A percentile compares a stretch with the other conserved stretches of the same genome.
Conservation (phyloP, 495 filamentous ascomycete species). For the Neurospora hispaniola region DNA sequence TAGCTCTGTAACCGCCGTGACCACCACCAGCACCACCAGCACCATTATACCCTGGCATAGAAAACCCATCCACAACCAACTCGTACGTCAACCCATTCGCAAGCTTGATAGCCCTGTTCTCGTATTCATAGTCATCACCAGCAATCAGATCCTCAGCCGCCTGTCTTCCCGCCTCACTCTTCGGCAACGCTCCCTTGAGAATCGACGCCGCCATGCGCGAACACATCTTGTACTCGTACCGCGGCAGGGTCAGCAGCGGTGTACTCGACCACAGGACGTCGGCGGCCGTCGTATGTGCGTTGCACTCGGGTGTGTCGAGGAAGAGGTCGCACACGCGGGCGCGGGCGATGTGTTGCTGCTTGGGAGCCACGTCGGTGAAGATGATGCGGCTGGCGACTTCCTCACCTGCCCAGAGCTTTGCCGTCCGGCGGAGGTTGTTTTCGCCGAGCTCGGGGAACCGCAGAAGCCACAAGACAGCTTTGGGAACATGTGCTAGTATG, state of each 20-base stretch:
- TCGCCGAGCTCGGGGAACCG: slow-evolving; percentile 94
- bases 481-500: slow-evolving; percentile 76
- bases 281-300: slow-evolving; percentile 94
- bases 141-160: slow-evolving; percentile 72
- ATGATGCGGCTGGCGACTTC: slow-evolving; percentile 84
- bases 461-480: slow-evolving; percentile 89
- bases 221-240: slow-evolving; percentile 98
- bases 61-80: neutral
- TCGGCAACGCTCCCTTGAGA: slow-evolving; percentile 76
- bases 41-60: neutral
- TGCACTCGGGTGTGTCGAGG: slow-evolving; percentile 95
- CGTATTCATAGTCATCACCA: slow-evolving; percentile 66
- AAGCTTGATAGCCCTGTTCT: slow-evolving; percentile 65
- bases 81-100: slow-evolving; percentile 58
- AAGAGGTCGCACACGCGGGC: slow-evolving; percentile 90
- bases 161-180: slow-evolving; percentile 48
- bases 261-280: slow-evolving; percentile 96
- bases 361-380: slow-evolving; percentile 95
- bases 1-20: neutral
- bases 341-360: slow-evolving; percentile 86
- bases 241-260: slow-evolving; percentile 84
- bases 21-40: neutral
- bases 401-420: slow-evolving; percentile 71
- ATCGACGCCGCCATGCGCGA: slow-evolving; percentile 95
- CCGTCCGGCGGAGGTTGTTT: slow-evolving; percentile 68